Conservation (phyloP, 2,329 filamentous ascomycete genomes). For the Myriangium duriaei region DNA sequence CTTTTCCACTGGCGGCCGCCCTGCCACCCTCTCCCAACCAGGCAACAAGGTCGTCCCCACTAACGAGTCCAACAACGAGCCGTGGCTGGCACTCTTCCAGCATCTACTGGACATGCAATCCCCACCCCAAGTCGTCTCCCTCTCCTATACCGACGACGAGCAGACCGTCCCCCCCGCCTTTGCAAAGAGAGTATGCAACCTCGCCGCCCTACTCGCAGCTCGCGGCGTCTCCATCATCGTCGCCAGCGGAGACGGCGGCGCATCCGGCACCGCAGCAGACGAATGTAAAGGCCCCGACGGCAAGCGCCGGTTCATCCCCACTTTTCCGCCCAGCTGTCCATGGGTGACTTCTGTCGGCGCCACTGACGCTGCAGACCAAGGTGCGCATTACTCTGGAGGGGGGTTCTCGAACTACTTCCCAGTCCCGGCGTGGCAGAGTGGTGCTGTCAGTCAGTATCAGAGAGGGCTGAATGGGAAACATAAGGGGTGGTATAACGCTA, state of each 20-base stretch:
- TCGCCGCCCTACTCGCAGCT: conserved; percentile 50
- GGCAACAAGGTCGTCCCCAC: conserved; percentile 11
- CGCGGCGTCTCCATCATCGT: conserved; percentile 51
- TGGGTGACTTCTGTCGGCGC: conserved; percentile 28
- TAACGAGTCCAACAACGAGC: conserved; percentile 36
- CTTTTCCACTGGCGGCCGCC: conserved; percentile 3
- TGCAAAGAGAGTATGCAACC: conserved; percentile 46
- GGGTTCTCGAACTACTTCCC: conserved; percentile 5
- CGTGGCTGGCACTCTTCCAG: conserved; percentile 43
- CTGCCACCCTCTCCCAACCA: conserved; percentile 1
- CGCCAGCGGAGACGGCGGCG: conserved; percentile 48
- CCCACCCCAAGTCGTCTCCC: conserved; percentile 46
- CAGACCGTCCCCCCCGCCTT: conserved; percentile 48
- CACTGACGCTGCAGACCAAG: conserved; percentile 19
- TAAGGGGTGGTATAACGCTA: conserved; percentile 5
- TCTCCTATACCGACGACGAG: conserved; percentile 53
- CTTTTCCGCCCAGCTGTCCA: conserved; percentile 13
- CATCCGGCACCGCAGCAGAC: conserved; percentile 31
- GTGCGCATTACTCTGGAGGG: conserved; percentile 18
- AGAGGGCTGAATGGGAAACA: not conserved
- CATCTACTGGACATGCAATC: conserved; percentile 33
- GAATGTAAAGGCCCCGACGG: conserved; percentile 9
- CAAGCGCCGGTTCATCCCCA: conserved; percentile 12
- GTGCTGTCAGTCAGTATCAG: conserved; percentile 8
- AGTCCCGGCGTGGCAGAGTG: conserved; percentile 6